A percentile compares a stretch with the other conserved stretches of the same genome.
phyloP scores from a whole-genome alignment of 345 rosid genomes.

The Excoecaria agallocha region DNA sequence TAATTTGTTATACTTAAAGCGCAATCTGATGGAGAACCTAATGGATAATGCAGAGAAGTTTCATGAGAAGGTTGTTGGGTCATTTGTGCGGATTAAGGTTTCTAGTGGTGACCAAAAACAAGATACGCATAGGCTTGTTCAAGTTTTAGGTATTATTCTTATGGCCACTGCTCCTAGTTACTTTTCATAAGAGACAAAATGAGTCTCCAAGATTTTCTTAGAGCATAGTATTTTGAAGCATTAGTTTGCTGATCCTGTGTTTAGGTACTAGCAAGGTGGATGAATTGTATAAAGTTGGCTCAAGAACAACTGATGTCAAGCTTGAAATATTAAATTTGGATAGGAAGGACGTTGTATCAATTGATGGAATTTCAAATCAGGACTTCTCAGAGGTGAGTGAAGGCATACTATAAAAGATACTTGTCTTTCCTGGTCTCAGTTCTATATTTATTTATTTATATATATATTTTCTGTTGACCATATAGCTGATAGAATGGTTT shows the following conservation, averaged over 20 bases:
- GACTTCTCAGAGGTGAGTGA: slow-evolving; percentile 79
- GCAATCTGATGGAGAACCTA: slow-evolving; percentile 59
- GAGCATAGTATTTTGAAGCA: not conserved
- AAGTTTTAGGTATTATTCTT: slow-evolving; percentile 67
- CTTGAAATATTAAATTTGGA: slow-evolving; percentile 71
- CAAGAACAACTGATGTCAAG: slow-evolving; percentile 51
- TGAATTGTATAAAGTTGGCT: slow-evolving; percentile 64
- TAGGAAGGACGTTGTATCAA: slow-evolving; percentile 67
- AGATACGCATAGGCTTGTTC: slow-evolving; percentile 80
- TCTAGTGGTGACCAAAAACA: slow-evolving; percentile 62
- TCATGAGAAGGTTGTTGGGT: slow-evolving; percentile 76
- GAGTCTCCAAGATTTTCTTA: slow-evolving; percentile 8
- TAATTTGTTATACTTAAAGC: slow-evolving; percentile 67
- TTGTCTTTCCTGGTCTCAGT: not conserved
- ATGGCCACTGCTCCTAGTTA: slow-evolving; percentile 18
- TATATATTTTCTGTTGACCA: not conserved
- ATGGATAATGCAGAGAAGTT: slow-evolving; percentile 63
- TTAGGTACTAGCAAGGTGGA: slow-evolving; percentile 64
- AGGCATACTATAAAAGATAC: not conserved
- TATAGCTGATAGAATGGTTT: not conserved
- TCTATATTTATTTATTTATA: not conserved
- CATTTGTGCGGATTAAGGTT: slow-evolving; percentile 74
- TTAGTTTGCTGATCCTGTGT: slow-evolving; percentile 11
- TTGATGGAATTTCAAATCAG: slow-evolving; percentile 75
- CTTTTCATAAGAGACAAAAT: slow-evolving; percentile 15